Percentiles rank a stretch among this genome's conserved stretches.
These are phyloP conservation scores for Annulohypoxylon moriforme DNA, from an alignment of 495 filamentous ascomycete genomes.

Conservation along the genomic window DNA sequence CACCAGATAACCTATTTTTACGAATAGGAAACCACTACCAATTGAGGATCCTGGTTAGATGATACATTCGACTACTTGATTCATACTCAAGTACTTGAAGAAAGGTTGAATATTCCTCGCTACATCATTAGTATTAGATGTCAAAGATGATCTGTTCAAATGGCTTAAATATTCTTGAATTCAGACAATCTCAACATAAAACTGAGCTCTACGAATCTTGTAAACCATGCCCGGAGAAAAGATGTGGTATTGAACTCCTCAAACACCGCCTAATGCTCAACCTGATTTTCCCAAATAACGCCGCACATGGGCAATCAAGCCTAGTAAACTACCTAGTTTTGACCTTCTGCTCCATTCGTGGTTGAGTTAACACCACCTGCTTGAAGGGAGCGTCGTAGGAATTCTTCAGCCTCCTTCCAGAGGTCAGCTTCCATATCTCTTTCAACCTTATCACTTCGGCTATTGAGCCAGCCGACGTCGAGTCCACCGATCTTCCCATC, in stretches of 20 bases:
- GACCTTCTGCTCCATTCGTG: background rate
- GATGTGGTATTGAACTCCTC: constrained; percentile 17
- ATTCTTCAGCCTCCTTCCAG: constrained; percentile 68
- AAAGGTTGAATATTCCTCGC: too few relatives aligned
- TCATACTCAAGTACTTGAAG: too few relatives aligned
- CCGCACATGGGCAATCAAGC: background rate
- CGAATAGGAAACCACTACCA: too few relatives aligned
- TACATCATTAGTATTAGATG: background rate
- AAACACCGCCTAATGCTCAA: constrained; percentile 35
- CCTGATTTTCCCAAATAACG: background rate
- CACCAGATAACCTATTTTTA: too few relatives aligned
- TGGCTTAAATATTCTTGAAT: background rate
- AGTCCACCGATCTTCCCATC: constrained; percentile 69
- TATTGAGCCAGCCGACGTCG: constrained; percentile 88
- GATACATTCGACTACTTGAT: too few relatives aligned
- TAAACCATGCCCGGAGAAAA: background rate
- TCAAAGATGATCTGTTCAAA: background rate
- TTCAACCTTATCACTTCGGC: constrained; percentile 78
- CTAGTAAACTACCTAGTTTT: background rate
- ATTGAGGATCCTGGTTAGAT: too few relatives aligned
- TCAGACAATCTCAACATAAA: background rate
- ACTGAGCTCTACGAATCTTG: background rate
- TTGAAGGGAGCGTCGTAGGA: constrained; percentile 40
- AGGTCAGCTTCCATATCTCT: constrained; percentile 83
- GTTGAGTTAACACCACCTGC: background rate